These are phyloP conservation scores for Cylindrotheca fusiformis DNA, from an alignment of 108 stramenopile genomes.

Conservation along the genomic window DNA sequence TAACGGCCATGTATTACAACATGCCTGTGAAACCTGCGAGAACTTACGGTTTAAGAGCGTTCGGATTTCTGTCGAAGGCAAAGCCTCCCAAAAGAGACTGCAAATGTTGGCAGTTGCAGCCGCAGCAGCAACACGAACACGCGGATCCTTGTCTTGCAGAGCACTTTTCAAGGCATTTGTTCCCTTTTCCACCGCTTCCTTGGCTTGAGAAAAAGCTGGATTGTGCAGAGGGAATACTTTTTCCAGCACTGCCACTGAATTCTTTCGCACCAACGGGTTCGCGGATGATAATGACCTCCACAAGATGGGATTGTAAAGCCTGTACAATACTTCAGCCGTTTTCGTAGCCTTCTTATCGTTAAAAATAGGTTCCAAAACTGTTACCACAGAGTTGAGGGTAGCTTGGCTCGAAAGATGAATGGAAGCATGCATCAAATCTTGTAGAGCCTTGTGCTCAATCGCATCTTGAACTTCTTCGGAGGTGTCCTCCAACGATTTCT, in stretches of 20 bases:
- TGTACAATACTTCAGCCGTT: constrained; percentile 80
- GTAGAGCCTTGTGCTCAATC: constrained; percentile 82
- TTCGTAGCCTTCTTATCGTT: constrained; percentile 67
- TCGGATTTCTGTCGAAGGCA: constrained; percentile 76
- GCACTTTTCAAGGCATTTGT: constrained; percentile 57
- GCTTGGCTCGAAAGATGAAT: constrained; percentile 49
- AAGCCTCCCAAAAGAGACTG: constrained; percentile 79
- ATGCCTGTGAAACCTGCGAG: background rate
- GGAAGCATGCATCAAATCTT: constrained; percentile 77
- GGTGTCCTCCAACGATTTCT: constrained; percentile 30
- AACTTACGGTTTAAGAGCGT: constrained; percentile 75
- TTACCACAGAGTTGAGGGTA: constrained; percentile 32
- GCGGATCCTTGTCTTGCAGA: constrained; percentile 70
- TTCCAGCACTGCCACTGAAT: constrained; percentile 70
- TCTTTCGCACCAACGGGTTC: constrained; percentile 82
- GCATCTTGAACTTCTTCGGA: constrained; percentile 21
- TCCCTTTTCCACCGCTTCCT: constrained; percentile 63
- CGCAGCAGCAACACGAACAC: constrained; percentile 84
- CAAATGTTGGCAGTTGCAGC: constrained; percentile 75
- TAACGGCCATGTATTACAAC: background rate
- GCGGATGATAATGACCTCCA: constrained; percentile 88
- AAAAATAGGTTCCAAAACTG: constrained; percentile 69
- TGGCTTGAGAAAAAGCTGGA: constrained; percentile 46
- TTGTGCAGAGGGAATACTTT: constrained; percentile 95
- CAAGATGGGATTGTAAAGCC: constrained; percentile 87